These are phyloP conservation scores for Exophiala sp. DNA, from an alignment of 2,329 filamentous ascomycete genomes.

Conservation along the genomic window DNA sequence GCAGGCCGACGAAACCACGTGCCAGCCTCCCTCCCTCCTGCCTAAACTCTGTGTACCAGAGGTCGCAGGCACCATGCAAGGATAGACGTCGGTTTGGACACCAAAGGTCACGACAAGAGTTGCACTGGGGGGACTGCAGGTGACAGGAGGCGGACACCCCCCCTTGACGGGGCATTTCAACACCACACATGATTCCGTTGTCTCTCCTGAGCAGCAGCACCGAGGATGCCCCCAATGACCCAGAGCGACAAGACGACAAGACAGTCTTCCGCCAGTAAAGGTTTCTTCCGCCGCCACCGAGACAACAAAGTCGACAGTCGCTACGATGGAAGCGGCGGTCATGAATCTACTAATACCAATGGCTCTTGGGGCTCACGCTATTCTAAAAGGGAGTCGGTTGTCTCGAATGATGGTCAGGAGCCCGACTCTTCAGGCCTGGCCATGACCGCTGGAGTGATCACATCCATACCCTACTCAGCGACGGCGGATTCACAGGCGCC, in stretches of 20 bases:
- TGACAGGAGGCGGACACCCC: constrained; percentile 16
- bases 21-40: constrained; percentile 4
- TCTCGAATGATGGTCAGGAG: constrained; percentile 64
- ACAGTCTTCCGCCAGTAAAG: constrained; percentile 73
- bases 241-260: constrained; percentile 68
- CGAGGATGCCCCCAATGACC: constrained; percentile 50
- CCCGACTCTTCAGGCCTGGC: constrained; percentile 57
- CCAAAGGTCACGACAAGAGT: constrained; percentile 11
- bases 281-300: constrained; percentile 84
- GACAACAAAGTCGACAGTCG: constrained; percentile 65
- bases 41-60: constrained; percentile 13
- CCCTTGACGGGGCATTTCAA: constrained; percentile 13
- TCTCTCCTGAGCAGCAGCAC: constrained; percentile 9
- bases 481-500: constrained; percentile 63
- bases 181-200: constrained; percentile 21
- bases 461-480: constrained; percentile 79
- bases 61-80: constrained; percentile 19
- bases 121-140: constrained; percentile 14
- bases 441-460: constrained; percentile 74
- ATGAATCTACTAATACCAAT: constrained; percentile 44
- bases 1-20: constrained; percentile 1
- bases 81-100: constrained; percentile 14
- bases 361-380: constrained; percentile 69
- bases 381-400: constrained; percentile 62
- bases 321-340: constrained; percentile 42